Percentiles rank a stretch among this genome's conserved stretches.
Evolutionary conservation across 73 alveolate species (phyloP).

Genomic region (Durusdinium trenchii): DNA sequence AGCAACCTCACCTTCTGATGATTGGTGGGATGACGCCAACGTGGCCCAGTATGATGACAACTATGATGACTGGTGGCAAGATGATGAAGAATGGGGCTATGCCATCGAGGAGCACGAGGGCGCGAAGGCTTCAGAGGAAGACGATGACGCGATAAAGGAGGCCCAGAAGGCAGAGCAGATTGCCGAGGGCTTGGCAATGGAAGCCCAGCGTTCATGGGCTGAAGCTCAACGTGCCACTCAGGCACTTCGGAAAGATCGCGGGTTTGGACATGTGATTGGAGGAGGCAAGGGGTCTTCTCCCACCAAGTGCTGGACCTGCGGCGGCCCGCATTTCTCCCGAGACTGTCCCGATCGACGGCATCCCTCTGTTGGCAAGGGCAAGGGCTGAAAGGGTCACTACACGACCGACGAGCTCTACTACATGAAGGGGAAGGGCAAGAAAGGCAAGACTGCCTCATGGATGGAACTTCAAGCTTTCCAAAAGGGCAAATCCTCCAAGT

Average conservation of each 20-base stretch:
- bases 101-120: neutral
- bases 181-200: neutral
- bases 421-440: constrained; percentile 22
- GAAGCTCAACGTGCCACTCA: neutral
- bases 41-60: neutral
- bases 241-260: neutral
- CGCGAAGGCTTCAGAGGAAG: neutral
- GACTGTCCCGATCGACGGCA: neutral
- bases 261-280: neutral
- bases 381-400: neutral
- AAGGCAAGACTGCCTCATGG: neutral
- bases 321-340: neutral
- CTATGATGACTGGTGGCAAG: neutral
- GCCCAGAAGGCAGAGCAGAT: neutral
- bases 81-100: too few relatives aligned
- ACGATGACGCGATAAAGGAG: neutral
- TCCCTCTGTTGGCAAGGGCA: too few relatives aligned
- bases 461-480: neutral
- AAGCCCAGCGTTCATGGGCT: neutral
- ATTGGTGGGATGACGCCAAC: neutral
- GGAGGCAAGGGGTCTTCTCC: neutral
- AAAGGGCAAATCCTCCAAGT: constrained; percentile 26
- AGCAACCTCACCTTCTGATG: neutral
- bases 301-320: neutral
- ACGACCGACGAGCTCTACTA: neutral